Conservation (phyloP, 768 basidiomycete species). For the Aureoboletus auriporus region DNA sequence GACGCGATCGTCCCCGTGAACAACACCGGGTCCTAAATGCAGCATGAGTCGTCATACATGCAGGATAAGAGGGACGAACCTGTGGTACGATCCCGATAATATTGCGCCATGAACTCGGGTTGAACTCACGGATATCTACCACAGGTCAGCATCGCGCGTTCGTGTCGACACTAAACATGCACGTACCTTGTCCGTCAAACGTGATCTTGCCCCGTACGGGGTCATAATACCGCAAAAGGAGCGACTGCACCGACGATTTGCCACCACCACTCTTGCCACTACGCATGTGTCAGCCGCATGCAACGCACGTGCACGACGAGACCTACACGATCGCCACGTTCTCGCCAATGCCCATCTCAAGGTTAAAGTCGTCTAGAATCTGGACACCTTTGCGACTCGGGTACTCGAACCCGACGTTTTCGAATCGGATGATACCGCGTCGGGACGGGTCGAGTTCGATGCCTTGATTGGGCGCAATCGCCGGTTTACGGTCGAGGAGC, state of each 20-base stretch:
- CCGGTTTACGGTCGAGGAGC: slow-evolving; percentile 76
- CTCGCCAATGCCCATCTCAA: slow-evolving; percentile 79
- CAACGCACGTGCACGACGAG: neutral
- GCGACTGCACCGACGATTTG: slow-evolving; percentile 87
- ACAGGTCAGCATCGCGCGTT: no score
- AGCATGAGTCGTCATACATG: neutral
- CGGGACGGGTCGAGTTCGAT: slow-evolving; percentile 48
- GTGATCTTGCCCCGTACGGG: slow-evolving; percentile 79
- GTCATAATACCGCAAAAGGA: slow-evolving; percentile 87
- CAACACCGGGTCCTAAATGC: slow-evolving; percentile 65
- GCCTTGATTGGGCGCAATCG: slow-evolving; percentile 65
- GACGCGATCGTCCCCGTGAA: slow-evolving; percentile 93
- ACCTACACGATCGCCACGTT: slow-evolving; percentile 90
- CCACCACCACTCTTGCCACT: slow-evolving; percentile 93
- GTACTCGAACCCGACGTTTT: slow-evolving; percentile 85
- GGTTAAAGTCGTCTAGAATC: slow-evolving; percentile 78
- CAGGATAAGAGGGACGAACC: slow-evolving; percentile 22
- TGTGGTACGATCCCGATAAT: slow-evolving; percentile 95
- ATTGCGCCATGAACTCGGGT: slow-evolving; percentile 79
- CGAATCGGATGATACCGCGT: slow-evolving; percentile 73
- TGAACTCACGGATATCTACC: slow-evolving; percentile 83
- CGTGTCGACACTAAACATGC: neutral
- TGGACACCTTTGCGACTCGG: slow-evolving; percentile 79
- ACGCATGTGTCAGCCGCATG: neutral
- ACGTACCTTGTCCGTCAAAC: slow-evolving; percentile 78